Conservation (phyloP, 805 yeast species). For the Sungouiella thailandica region DNA sequence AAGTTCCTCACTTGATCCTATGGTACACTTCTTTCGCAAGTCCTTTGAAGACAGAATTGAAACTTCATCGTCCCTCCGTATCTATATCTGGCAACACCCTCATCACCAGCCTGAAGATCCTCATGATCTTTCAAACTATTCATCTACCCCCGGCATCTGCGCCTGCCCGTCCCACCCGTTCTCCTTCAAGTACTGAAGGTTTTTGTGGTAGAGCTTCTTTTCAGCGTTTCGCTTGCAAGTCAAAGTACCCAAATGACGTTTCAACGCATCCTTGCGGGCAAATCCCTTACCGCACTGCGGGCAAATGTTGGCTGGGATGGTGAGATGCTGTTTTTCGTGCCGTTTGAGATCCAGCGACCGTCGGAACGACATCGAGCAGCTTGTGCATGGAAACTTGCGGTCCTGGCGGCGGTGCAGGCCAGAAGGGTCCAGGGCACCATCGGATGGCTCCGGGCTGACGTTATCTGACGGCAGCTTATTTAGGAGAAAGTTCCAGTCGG, state of each 20-base stretch:
- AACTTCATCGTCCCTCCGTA: too few relatives aligned
- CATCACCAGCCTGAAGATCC: too few relatives aligned
- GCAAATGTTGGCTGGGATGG: slow-evolving; percentile 71
- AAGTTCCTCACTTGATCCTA: too few relatives aligned
- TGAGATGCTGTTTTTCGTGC: slow-evolving; percentile 70
- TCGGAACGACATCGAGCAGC: slow-evolving; percentile 60
- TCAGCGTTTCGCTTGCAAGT: slow-evolving; percentile 72
- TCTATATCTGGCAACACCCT: too few relatives aligned
- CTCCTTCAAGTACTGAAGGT: slow-evolving; percentile 19
- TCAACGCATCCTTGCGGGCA: slow-evolving; percentile 78
- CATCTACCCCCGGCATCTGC: too few relatives aligned
- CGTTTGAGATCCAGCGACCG: slow-evolving; percentile 67
- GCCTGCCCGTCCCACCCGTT: not conserved
- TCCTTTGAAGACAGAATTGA: too few relatives aligned
- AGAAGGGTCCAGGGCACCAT: slow-evolving; percentile 1
- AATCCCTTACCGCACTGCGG: slow-evolving; percentile 75
- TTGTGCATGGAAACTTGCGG: slow-evolving; percentile 50
- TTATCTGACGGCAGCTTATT: slow-evolving; percentile 4
- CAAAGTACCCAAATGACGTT: slow-evolving; percentile 67
- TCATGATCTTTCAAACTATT: too few relatives aligned
- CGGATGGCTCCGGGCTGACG: slow-evolving; percentile 2
- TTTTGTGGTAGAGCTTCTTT: slow-evolving; percentile 36
- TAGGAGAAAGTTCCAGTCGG: slow-evolving; percentile 27
- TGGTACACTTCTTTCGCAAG: too few relatives aligned
- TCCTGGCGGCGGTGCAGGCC: not conserved